Percentiles rank a stretch among this genome's conserved stretches.
phyloP scores from a whole-genome alignment of 495 filamentous ascomycete species.

The Parmelia sp. region DNA sequence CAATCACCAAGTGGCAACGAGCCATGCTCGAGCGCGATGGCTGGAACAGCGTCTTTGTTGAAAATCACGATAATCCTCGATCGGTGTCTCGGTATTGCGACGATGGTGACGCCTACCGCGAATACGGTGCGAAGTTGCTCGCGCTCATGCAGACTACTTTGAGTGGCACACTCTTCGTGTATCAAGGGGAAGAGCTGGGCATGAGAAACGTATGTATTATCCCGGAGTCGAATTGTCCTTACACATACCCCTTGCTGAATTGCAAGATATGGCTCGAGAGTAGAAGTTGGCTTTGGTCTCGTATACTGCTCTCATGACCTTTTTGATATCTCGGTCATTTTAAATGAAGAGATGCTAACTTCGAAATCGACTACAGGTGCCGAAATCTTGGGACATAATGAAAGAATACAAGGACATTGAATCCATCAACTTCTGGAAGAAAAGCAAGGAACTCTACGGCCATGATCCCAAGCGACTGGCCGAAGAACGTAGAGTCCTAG shows the following conservation, averaged over 20 bases:
- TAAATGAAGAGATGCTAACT: background rate
- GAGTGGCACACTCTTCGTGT: conserved; percentile 48
- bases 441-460: conserved; percentile 25
- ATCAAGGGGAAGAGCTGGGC: conserved; percentile 53
- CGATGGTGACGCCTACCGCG: conserved; percentile 40
- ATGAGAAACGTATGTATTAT: conserved; percentile 41
- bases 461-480: conserved; percentile 35
- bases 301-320: background rate
- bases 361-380: conserved; percentile 19
- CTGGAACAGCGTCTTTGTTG: conserved; percentile 55
- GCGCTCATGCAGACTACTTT: conserved; percentile 47
- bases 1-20: conserved; percentile 49
- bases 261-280: background rate
- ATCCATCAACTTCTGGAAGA: conserved; percentile 45
- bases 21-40: conserved; percentile 50
- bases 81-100: conserved; percentile 44
- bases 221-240: background rate
- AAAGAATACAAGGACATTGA: conserved; percentile 51
- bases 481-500: conserved; percentile 36
- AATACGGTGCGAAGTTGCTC: conserved; percentile 45
- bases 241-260: background rate
- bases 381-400: conserved; percentile 36
- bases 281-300: background rate
- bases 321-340: background rate
- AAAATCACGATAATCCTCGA: conserved; percentile 49